A percentile compares a stretch with the other conserved stretches of the same genome.
These are phyloP conservation scores for Helotiales sp. DNA, from an alignment of 2,329 filamentous ascomycete species.

Conservation along the genomic window DNA sequence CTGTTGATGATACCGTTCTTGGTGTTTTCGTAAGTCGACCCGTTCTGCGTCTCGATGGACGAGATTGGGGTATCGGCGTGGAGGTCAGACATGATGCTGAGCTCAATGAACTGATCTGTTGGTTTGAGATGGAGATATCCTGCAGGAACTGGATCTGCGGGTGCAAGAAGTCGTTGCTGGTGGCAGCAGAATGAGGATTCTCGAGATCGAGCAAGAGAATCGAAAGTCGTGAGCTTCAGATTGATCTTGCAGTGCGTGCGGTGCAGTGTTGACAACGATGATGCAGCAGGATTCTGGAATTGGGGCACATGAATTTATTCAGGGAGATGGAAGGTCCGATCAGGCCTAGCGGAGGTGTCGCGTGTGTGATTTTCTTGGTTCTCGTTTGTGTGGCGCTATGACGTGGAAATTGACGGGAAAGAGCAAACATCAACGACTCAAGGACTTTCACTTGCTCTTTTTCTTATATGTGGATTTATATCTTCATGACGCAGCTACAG, in stretches of 20 bases:
- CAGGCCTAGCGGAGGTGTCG: conserved; percentile 18
- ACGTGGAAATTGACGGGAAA: conserved; percentile 10
- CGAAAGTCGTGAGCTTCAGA: background rate
- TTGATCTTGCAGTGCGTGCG: conserved; percentile 4
- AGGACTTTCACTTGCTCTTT: too few relatives aligned
- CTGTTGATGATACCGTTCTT: conserved; percentile 29
- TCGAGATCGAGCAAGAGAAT: background rate
- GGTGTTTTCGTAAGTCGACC: conserved; percentile 23
- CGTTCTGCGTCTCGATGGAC: conserved; percentile 27
- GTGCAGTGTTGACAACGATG: conserved; percentile 9
- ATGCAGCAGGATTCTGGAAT: conserved; percentile 7
- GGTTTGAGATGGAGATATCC: conserved; percentile 1
- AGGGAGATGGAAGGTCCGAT: conserved; percentile 9
- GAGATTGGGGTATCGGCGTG: conserved; percentile 22
- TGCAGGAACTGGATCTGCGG: conserved; percentile 2
- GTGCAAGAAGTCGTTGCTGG: background rate
- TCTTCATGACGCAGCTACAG: background rate
- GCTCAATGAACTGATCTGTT: conserved; percentile 10
- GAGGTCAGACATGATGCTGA: conserved; percentile 26
- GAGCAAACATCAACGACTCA: background rate
- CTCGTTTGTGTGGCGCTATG: conserved; percentile 13
- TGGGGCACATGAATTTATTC: conserved; percentile 22
- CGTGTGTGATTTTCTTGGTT: conserved; percentile 7
- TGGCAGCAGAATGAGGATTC: background rate
- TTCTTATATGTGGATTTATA: background rate